phyloP scores from a whole-genome alignment of 2,329 filamentous ascomycete species.

The Xylariaceae sp. region DNA sequence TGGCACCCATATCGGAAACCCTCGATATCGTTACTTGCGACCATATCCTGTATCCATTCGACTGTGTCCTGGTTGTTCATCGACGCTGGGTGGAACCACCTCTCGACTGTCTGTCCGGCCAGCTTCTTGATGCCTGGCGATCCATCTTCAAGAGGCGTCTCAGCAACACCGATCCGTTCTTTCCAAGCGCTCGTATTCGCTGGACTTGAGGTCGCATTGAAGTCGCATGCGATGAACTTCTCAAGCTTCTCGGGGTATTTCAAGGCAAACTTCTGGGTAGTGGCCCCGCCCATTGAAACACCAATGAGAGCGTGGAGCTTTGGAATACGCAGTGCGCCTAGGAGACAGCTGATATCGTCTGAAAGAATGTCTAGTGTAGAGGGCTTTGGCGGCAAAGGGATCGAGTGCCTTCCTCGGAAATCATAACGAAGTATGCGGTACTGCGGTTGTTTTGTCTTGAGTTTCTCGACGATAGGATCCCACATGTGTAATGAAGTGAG shows the following conservation, averaged over 20 bases:
- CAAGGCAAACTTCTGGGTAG: constrained; percentile 70
- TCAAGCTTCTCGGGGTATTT: constrained; percentile 77
- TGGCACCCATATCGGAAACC: constrained; percentile 68
- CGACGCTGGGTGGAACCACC: constrained; percentile 71
- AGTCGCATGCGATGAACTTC: constrained; percentile 83
- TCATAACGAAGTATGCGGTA: constrained; percentile 77
- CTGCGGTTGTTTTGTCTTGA: constrained; percentile 57
- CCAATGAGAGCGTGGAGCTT: constrained; percentile 68
- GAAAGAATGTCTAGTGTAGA: constrained; percentile 65
- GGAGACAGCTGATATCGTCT: constrained; percentile 63
- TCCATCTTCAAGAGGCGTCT: constrained; percentile 46
- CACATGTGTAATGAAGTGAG: constrained; percentile 78
- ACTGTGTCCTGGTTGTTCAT: constrained; percentile 47
- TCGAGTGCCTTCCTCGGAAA: constrained; percentile 63
- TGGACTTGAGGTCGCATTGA: constrained; percentile 68
- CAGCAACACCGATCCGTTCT: constrained; percentile 68
- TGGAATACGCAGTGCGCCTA: constrained; percentile 67
- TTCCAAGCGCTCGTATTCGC: constrained; percentile 79
- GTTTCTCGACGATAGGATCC: constrained; percentile 67
- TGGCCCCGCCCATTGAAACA: constrained; percentile 79
- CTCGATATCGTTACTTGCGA: constrained; percentile 64
- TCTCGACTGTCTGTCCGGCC: constrained; percentile 66
- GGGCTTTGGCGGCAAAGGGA: constrained; percentile 46
- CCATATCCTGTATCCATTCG: constrained; percentile 64
- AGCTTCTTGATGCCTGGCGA: constrained; percentile 62